phyloP scores from a whole-genome alignment of 2,329 filamentous ascomycete species.

The Ceratocystis huliohia region DNA sequence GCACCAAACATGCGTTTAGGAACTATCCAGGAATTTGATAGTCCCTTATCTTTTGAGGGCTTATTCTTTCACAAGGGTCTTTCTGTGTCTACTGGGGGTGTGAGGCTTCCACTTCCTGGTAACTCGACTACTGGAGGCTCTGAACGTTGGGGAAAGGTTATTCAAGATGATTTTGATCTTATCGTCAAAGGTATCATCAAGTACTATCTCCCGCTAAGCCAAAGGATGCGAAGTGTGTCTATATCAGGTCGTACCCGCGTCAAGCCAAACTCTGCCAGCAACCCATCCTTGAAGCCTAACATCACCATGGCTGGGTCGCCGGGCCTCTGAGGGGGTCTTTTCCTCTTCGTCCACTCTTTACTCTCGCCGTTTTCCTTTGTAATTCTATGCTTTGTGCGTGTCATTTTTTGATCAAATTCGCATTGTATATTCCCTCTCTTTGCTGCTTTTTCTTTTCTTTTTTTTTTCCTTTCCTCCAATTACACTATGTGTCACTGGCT shows the following conservation, averaged over 20 bases:
- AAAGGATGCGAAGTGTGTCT: slow-evolving; percentile 44
- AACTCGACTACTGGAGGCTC: slow-evolving; percentile 80
- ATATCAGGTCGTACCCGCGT: slow-evolving; percentile 48
- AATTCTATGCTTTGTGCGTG: background rate
- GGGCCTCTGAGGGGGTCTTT: background rate
- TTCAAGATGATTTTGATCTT: slow-evolving; percentile 85
- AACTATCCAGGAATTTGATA: slow-evolving; percentile 75
- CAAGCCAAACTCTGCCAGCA: slow-evolving; percentile 49
- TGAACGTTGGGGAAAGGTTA: slow-evolving; percentile 77
- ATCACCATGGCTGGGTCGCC: slow-evolving; percentile 18
- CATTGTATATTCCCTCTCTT: slow-evolving; percentile 1
- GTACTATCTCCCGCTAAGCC: slow-evolving; percentile 56
- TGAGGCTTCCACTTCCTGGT: slow-evolving; percentile 70
- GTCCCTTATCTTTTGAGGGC: slow-evolving; percentile 75
- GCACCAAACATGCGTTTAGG: slow-evolving; percentile 86
- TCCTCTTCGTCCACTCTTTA: background rate
- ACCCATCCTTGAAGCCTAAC: slow-evolving; percentile 33
- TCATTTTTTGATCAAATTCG: background rate
- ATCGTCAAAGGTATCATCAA: slow-evolving; percentile 84
- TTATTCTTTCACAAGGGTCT: slow-evolving; percentile 67
- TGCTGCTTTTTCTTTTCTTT: background rate
- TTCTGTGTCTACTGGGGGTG: slow-evolving; percentile 65
- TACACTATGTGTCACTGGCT: background rate
- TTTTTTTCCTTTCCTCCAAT: background rate
- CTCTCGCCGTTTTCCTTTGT: background rate